A percentile compares a stretch with the other conserved stretches of the same genome.
phyloP scores from a whole-genome alignment of 225 moss, liverwort and hornwort species.

The Asterella californica region DNA sequence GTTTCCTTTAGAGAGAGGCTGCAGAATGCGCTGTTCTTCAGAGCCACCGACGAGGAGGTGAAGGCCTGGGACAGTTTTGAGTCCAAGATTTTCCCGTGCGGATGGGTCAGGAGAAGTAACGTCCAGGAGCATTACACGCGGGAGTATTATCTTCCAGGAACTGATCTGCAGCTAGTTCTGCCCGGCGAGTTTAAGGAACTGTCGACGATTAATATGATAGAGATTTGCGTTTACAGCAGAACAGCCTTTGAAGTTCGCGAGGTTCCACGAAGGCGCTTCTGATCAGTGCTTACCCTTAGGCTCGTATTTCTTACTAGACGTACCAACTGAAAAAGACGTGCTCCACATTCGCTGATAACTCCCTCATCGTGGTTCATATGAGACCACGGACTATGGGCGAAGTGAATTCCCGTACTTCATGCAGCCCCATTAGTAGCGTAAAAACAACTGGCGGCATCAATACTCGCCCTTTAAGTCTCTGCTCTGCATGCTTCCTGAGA shows the following conservation, averaged over 20 bases:
- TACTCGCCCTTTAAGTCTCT: no score
- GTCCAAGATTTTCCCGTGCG: slow-evolving; percentile 15
- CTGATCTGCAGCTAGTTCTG: slow-evolving; percentile 9
- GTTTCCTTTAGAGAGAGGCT: slow-evolving; percentile 11
- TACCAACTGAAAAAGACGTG: no score
- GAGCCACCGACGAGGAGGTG: slow-evolving; percentile 12
- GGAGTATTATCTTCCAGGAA: slow-evolving; percentile 8
- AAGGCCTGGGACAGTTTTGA: slow-evolving; percentile 13
- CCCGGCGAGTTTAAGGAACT: slow-evolving; percentile 8
- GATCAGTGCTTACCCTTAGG: not conserved
- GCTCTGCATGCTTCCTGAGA: no score
- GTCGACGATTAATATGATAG: slow-evolving; percentile 1
- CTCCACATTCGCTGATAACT: no score
- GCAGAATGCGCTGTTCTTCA: slow-evolving; percentile 16
- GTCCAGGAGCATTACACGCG: not conserved
- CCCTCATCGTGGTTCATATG: no score
- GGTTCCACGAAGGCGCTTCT: not conserved
- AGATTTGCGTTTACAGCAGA: slow-evolving; percentile 2
- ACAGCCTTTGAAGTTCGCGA: slow-evolving; percentile 18
- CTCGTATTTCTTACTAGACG: no score
- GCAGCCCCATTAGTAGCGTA: no score
- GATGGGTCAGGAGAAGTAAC: slow-evolving; percentile 9
- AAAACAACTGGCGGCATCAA: no score
- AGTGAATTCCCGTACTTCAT: no score
- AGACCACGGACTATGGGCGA: no score